Base-by-base conservation (phyloP, 495 filamentous ascomycete genomes). In the Pyrenula aspistea region DNA sequence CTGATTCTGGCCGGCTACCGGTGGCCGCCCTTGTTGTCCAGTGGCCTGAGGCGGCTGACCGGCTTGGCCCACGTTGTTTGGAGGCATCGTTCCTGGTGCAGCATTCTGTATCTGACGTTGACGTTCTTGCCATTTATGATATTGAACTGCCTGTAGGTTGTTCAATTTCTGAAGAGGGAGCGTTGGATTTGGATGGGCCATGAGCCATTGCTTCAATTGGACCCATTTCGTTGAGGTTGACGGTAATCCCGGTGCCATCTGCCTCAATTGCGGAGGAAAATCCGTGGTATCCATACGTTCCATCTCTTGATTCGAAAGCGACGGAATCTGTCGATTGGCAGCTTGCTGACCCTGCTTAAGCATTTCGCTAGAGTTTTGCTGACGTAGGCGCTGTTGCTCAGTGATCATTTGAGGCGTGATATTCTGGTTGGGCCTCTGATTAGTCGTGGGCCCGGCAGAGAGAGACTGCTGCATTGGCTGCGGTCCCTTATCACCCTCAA, bases 211-310 rank as follows among this genome's bases (percentile, higher is more conserved):
- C 65, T 88, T 91, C 0, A 94, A 70, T 53, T 86, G 80, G 24
- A 75, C 77, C 88, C 88, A 94, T 56, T 82, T 84, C 63, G 81
- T 85, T 19, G 86, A 67, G 1, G 83, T 68, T 15, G 76, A 77
- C 1, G 87, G 84, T 0, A 84, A 66, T 11, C 72, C 70, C 51
- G 70, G 62, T 21, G 62, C 61, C 25, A 70, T 60, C 22, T 66
- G 71, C 10, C 31, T 42, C 60, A 61, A 19, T 64, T 67, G 24
- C 60, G 69, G 51, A 62, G 69, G 4, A 78, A 55, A 19, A 78
- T 67, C 2, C 63, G 61, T 1, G 63, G 67, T 2, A 58, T 80
- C 76, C 77, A 80, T 80, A n/a, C 74, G 67, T 54, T 66, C 68
- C 22, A 58, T 57, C 59, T 42, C 31, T 42, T 42, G 31, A 42